These are phyloP conservation scores for Barnettozyma sucrosica DNA, from an alignment of 805 yeast genomes.

Conservation along the genomic window DNA sequence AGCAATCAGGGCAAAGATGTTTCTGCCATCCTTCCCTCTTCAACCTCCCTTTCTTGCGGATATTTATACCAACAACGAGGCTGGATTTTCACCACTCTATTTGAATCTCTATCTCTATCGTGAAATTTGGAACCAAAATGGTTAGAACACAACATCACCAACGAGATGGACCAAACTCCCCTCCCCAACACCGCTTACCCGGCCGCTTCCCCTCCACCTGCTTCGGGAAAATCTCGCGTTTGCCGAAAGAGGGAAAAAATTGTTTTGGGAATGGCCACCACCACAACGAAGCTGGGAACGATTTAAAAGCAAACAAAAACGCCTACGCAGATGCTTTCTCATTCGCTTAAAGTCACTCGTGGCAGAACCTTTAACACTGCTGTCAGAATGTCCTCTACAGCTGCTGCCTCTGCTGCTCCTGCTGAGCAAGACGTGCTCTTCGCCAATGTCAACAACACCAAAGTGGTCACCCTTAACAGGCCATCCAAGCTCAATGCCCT, in stretches of 20 bases:
- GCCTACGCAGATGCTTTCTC: not conserved
- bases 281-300: not conserved
- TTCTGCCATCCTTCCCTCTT: not conserved
- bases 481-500: constrained; percentile 81
- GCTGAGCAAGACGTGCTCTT: constrained; percentile 54
- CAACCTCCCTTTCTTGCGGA: not conserved
- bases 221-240: constrained; percentile 1
- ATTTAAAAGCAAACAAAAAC: not conserved
- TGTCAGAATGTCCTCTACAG: not conserved
- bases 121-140: no score
- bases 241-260: not conserved
- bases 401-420: constrained; percentile 2
- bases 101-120: no score
- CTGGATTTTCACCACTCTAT: not conserved
- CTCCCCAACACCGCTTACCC: not conserved
- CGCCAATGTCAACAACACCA: constrained; percentile 53
- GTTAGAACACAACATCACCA: not conserved
- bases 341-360: not conserved
- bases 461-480: constrained; percentile 74
- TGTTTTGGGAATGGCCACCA: not conserved
- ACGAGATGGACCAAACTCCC: not conserved
- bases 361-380: not conserved
- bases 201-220: not conserved
- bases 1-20: not conserved
- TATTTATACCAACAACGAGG: not conserved